Conservation (phyloP, 176 grass and related monocot species). For the Triticum timopheevii region DNA sequence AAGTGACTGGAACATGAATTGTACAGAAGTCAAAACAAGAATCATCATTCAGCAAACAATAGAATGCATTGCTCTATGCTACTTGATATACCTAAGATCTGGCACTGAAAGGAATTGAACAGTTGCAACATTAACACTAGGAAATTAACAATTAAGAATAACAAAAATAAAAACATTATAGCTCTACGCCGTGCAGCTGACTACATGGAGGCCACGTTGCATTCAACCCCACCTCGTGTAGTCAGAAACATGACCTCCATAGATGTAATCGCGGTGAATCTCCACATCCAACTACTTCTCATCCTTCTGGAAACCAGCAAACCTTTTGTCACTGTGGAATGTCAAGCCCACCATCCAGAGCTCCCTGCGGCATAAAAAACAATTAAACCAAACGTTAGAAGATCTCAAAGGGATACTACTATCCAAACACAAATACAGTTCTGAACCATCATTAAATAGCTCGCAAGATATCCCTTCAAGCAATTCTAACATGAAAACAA, state of each 20-base stretch:
- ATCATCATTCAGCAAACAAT: no score
- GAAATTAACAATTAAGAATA: neutral
- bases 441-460: neutral
- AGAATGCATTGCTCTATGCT: no score
- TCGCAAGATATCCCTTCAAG: neutral
- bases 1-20: conserved; percentile 35
- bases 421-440: neutral
- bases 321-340: conserved; percentile 66
- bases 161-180: no score
- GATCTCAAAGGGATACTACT: neutral
- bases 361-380: conserved; percentile 31
- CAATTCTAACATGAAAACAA: neutral
- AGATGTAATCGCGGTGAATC: conserved; percentile 60
- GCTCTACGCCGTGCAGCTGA: no score
- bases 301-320: conserved; percentile 72
- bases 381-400: neutral
- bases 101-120: neutral
- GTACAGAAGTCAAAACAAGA: no score
- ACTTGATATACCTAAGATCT: no score
- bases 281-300: conserved; percentile 53
- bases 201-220: neutral
- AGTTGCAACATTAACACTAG: neutral
- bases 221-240: conserved; percentile 47
- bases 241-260: conserved; percentile 53
- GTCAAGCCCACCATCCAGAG: conserved; percentile 65